phyloP scores from a whole-genome alignment of 1,284 basidiomycete species.

The Trametes polyzona region DNA sequence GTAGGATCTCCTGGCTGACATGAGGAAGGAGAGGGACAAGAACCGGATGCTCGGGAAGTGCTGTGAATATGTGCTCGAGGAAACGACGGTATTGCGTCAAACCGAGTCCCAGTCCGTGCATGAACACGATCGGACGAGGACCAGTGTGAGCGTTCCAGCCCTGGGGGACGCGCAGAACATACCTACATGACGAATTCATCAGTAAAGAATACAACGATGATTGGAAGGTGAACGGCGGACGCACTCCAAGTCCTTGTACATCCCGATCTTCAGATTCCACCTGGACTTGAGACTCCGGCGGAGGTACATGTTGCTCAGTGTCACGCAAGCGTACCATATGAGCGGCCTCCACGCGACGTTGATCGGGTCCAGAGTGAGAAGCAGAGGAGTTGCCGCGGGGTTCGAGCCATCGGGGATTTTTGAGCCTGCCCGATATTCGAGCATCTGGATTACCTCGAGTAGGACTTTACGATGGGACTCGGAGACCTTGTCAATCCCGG shows the following conservation, averaged over 20 bases:
- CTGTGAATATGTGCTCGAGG: slow-evolving; percentile 52
- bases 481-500: slow-evolving; percentile 51
- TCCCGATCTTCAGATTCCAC: slow-evolving; percentile 53
- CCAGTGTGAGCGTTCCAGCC: slow-evolving; percentile 61
- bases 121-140: slow-evolving; percentile 76
- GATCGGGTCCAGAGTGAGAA: slow-evolving; percentile 82
- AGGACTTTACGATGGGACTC: slow-evolving; percentile 52
- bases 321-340: slow-evolving; percentile 69
- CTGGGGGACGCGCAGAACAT: slow-evolving; percentile 72
- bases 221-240: neutral
- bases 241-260: slow-evolving; percentile 66
- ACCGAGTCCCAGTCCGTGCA: slow-evolving; percentile 89
- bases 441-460: slow-evolving; percentile 59
- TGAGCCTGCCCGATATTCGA: slow-evolving; percentile 78
- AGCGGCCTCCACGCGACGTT: slow-evolving; percentile 73
- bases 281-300: slow-evolving; percentile 48
- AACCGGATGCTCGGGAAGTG: slow-evolving; percentile 72
- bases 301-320: slow-evolving; percentile 54
- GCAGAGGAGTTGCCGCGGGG: slow-evolving; percentile 58
- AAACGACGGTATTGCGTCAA: slow-evolving; percentile 66
- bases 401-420: slow-evolving; percentile 67
- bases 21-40: slow-evolving; percentile 84
- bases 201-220: too few species aligned
- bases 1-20: slow-evolving; percentile 84
- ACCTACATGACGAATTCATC: too few species aligned